phyloP scores from a whole-genome alignment of 495 filamentous ascomycete genomes.

The Parathielavia appendiculata region DNA sequence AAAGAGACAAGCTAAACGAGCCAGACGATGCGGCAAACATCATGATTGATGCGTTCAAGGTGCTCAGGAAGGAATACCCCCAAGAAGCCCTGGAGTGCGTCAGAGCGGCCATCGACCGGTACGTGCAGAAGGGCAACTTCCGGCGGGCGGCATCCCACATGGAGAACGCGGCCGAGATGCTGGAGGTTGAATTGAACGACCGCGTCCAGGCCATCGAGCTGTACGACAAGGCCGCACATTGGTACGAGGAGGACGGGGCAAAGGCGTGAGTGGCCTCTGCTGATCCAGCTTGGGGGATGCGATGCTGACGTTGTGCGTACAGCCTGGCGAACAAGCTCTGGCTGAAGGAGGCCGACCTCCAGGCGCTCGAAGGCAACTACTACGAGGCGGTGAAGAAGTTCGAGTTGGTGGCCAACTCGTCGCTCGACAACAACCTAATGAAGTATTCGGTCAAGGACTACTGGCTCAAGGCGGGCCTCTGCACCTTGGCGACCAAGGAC shows the following conservation, averaged over 20 bases:
- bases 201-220: constrained; percentile 66
- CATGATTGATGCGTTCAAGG: constrained; percentile 68
- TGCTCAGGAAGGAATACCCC: constrained; percentile 75
- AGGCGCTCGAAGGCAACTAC: constrained; percentile 75
- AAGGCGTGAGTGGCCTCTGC: constrained; percentile 57
- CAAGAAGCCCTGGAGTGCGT: constrained; percentile 72
- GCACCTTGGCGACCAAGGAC: constrained; percentile 71
- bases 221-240: constrained; percentile 75
- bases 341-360: constrained; percentile 82
- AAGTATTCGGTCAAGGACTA: constrained; percentile 90
- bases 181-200: constrained; percentile 74
- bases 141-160: constrained; percentile 82
- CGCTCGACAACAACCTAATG: constrained; percentile 76
- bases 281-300: too few species aligned
- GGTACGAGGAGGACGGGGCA: constrained; percentile 85
- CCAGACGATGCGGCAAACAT: constrained; percentile 84
- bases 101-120: constrained; percentile 68
- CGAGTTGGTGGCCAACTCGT: constrained; percentile 69
- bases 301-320: constrained; percentile 17
- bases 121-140: constrained; percentile 78
- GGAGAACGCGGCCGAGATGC: constrained; percentile 76
- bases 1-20: constrained; percentile 72
- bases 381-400: constrained; percentile 72
- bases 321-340: constrained; percentile 85
- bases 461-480: constrained; percentile 84